Percentiles rank a stretch among this genome's conserved stretches.
These are phyloP conservation scores for Allantophomopsis lycopodina DNA, from an alignment of 2,329 filamentous ascomycete genomes.

Conservation along the genomic window DNA sequence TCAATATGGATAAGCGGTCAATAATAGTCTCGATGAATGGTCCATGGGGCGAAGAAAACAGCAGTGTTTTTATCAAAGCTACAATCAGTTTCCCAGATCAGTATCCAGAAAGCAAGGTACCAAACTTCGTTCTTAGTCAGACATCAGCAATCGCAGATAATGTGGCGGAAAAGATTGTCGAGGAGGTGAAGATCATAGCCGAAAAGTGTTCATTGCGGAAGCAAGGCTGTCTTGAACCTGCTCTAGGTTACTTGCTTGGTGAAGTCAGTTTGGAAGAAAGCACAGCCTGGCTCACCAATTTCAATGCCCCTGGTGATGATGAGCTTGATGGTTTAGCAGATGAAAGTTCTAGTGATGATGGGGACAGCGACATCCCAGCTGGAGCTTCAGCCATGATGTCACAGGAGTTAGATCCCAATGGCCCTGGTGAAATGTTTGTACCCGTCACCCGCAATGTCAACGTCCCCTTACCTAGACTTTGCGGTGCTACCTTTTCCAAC, in stretches of 20 bases:
- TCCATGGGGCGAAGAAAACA: constrained; percentile 44
- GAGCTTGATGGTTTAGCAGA: constrained; percentile 41
- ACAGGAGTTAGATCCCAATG: constrained; percentile 41
- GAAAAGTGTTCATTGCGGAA: constrained; percentile 39
- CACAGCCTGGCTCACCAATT: constrained; percentile 45
- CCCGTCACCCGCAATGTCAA: constrained; percentile 37
- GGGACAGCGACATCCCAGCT: constrained; percentile 37
- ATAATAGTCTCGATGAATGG: constrained; percentile 49
- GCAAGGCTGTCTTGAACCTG: constrained; percentile 47
- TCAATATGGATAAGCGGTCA: constrained; percentile 46
- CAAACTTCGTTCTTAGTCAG: constrained; percentile 46
- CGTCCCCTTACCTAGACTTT: constrained; percentile 42
- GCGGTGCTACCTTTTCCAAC: constrained; percentile 46
- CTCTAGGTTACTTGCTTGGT: constrained; percentile 48
- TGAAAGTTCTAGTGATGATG: constrained; percentile 76
- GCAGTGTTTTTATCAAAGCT: constrained; percentile 47
- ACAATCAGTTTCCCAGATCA: constrained; percentile 42
- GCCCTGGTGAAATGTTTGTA: constrained; percentile 35
- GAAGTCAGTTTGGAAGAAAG: constrained; percentile 47
- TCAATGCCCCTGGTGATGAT: constrained; percentile 36
- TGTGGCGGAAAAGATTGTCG: constrained; percentile 35
- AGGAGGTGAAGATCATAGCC: constrained; percentile 42
- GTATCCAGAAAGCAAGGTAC: constrained; percentile 43
- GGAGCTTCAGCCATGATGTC: constrained; percentile 37
- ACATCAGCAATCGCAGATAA: constrained; percentile 46